A percentile compares a stretch with the other conserved stretches of the same genome.
phyloP scores from a whole-genome alignment of 1,139 yeast species.

The Magnusiomyces sp. region DNA sequence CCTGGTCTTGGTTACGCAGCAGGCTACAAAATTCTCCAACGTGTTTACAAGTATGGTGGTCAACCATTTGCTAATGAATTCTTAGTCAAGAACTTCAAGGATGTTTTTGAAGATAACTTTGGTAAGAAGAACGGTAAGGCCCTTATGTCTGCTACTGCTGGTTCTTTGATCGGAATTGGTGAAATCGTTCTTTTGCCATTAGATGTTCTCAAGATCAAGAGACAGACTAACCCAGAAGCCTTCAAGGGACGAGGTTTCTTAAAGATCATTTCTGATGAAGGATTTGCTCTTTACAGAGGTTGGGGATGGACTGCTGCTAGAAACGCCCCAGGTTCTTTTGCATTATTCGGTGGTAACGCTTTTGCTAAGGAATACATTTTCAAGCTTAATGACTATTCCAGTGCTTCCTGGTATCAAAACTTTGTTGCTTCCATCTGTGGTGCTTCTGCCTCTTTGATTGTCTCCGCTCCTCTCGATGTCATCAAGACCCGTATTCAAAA shows the following conservation, averaged over 20 bases:
- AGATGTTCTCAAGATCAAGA: constrained; percentile 93
- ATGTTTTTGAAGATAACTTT: constrained; percentile 61
- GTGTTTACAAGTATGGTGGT: constrained; percentile 98
- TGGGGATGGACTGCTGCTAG: constrained; percentile 99
- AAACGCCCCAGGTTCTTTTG: constrained; percentile 98
- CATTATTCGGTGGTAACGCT: constrained; percentile 96
- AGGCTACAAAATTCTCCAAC: constrained; percentile 88
- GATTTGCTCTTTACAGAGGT: constrained; percentile 88
- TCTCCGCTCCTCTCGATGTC: constrained; percentile 95
- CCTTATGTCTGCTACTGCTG: constrained; percentile 92
- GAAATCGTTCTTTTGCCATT: constrained; percentile 92
- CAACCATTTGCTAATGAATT: constrained; percentile 98
- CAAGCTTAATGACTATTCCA: constrained; percentile 74
- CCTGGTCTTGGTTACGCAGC: constrained; percentile 99
- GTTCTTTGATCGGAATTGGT: constrained; percentile 94
- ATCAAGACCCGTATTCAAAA: constrained; percentile 98
- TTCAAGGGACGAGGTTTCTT: constrained; percentile 95
- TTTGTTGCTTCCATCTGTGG: constrained; percentile 95
- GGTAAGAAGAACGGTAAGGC: constrained; percentile 98
- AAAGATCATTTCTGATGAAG: constrained; percentile 81
- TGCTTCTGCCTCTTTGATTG: constrained; percentile 94
- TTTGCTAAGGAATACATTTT: constrained; percentile 95
- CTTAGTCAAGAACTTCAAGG: constrained; percentile 64
- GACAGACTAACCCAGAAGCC: constrained; percentile 98
- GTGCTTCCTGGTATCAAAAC: constrained; percentile 93